Evolutionary conservation across 2,329 filamentous ascomycete genomes (phyloP).

Genomic region (Neoascochyta sp.): DNA sequence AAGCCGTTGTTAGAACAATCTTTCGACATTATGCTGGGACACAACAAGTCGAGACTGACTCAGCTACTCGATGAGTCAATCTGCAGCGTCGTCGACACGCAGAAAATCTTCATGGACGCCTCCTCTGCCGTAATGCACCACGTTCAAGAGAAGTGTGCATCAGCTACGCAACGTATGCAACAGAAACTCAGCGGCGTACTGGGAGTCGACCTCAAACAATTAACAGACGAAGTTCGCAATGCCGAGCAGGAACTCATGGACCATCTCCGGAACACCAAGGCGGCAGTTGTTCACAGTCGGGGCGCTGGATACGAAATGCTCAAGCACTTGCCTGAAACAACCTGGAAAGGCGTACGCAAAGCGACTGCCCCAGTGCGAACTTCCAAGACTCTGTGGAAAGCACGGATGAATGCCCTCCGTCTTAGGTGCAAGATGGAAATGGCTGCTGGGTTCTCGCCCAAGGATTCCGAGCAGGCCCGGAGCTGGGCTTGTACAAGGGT

Average conservation of each 20-base stretch:
- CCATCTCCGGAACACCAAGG: conserved; percentile 7
- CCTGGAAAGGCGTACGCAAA: conserved; percentile 21
- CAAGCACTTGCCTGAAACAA: conserved; percentile 15
- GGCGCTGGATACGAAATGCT: conserved; percentile 6
- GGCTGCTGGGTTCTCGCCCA: conserved; percentile 15
- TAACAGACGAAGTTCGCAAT: too few relatives aligned
- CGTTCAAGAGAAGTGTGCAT: conserved; percentile 7
- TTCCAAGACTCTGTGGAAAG: conserved; percentile 24
- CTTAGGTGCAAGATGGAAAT: conserved; percentile 26
- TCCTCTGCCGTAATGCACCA: conserved; percentile 17
- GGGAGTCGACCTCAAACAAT: too few relatives aligned
- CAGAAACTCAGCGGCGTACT: too few relatives aligned
- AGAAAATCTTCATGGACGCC: conserved; percentile 17
- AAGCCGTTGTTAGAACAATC: conserved; percentile 36
- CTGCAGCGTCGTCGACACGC: conserved; percentile 16
- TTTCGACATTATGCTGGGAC: conserved; percentile 32
- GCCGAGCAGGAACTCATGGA: conserved; percentile 2
- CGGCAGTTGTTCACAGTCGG: conserved; percentile 9
- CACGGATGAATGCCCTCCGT: conserved; percentile 29
- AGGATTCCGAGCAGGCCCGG: conserved; percentile 8
- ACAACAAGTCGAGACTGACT: conserved; percentile 27
- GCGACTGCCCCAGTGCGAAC: conserved; percentile 26
- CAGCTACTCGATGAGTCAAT: conserved; percentile 19
- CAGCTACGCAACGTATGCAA: too few relatives aligned
- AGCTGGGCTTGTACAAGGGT: conserved; percentile 28